A percentile compares a stretch with the other conserved stretches of the same genome.
phyloP scores from a whole-genome alignment of 179 eudicot genomes.

The Monotropa hypopitys region DNA sequence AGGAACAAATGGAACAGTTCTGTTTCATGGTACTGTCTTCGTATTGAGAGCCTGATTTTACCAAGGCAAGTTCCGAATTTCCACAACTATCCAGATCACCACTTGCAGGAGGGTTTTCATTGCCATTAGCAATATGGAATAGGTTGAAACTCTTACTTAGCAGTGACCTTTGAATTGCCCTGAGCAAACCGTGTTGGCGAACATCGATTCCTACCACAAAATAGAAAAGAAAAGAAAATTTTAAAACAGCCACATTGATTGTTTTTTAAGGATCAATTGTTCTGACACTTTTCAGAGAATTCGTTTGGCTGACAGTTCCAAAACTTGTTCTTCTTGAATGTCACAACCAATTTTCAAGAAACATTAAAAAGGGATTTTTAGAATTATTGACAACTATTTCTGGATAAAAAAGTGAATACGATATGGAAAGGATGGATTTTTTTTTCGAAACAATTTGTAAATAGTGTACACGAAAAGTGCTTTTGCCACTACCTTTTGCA shows the following conservation, averaged over 20 bases:
- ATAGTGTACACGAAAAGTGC: too few relatives aligned
- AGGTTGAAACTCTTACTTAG: slow-evolving; percentile 23
- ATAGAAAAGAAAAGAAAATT: background rate
- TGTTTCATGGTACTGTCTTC: slow-evolving; percentile 16
- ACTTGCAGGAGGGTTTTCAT: slow-evolving; percentile 7
- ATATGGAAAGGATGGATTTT: background rate
- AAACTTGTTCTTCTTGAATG: background rate
- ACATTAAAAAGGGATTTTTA: background rate
- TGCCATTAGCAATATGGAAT: slow-evolving; percentile 13
- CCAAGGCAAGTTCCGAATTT: slow-evolving; percentile 17
- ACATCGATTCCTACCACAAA: slow-evolving; percentile 34
- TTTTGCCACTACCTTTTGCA: slow-evolving; percentile 26
- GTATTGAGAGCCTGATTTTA: slow-evolving; percentile 15
- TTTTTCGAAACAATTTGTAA: background rate
- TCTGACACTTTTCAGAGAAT: background rate
- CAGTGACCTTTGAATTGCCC: slow-evolving; percentile 41
- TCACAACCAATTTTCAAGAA: background rate
- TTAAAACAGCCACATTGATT: background rate
- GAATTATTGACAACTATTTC: background rate
- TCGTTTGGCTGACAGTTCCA: background rate
- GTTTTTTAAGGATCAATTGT: background rate
- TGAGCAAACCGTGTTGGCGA: slow-evolving; percentile 29
- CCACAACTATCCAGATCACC: slow-evolving; percentile 17
- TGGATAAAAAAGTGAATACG: background rate
- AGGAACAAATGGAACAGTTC: slow-evolving; percentile 49